Evolutionary conservation across 257 asterid genomes (phyloP), one percentile per base, ranked within the genome.

Genomic region (Euphrasia confusa): DNA sequence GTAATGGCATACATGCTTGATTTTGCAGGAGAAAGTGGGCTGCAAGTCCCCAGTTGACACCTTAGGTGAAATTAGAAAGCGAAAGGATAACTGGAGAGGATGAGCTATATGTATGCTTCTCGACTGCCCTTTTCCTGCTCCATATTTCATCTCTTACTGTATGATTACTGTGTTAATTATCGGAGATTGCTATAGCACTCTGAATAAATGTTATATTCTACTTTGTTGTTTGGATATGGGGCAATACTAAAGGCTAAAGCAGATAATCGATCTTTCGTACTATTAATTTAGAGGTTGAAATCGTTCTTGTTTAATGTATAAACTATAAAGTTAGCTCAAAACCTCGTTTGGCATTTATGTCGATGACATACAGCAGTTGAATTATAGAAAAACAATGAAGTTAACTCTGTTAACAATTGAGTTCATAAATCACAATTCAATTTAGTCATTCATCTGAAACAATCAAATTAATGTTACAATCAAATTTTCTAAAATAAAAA

Each of bases 31-130:
- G 60, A 83, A 78, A 67, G 89, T 88, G 37, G 87, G 92, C 18
- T 72, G 81, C 80, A 82, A 73, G 70, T 86, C 95, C n/a, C 83
- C 93, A 2, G 89, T 82, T 7, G 98, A 91, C 59, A 94, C 96
- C 58, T 26, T 91, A 60, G 66, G 67, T 57, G 87, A 82, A 80
- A 82, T 91, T 54, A 70, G 98, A 71, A 66, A 65, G 72, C 85
- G 77, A 1, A 91, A 91, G 84, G 94, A 88, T 80, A 79, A 79
- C 59, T 88, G 95, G 96, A 82, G 69, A 72, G 85, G 88, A 40
- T 72, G 70, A 84, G 50, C 11, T 50, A 48, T 33, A n/a, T 33
- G 26, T 13, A 10, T 37, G 13, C 33, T 53, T 9, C 9, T 28
- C 9, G 39, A 18, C 14, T 1, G 27, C 27, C 26, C 44, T 53